These are phyloP conservation scores for Talaromyces sp. DNA, from an alignment of 2,329 filamentous ascomycete species.

Conservation along the genomic window DNA sequence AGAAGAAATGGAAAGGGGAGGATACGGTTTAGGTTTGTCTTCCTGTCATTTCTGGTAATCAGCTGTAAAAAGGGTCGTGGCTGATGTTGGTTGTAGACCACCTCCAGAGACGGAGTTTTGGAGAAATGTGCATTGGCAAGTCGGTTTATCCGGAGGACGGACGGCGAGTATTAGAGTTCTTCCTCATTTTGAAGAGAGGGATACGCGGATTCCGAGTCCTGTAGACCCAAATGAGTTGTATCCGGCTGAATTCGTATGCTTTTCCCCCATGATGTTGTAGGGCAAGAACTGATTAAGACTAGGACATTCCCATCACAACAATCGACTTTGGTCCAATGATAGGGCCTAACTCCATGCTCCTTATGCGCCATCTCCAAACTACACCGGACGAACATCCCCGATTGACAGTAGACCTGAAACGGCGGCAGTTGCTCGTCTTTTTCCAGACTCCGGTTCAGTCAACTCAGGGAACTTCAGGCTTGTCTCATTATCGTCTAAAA, in stretches of 20 bases:
- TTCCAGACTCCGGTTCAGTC: conserved; percentile 37
- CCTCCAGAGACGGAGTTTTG: conserved; percentile 55
- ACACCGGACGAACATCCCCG: conserved; percentile 25
- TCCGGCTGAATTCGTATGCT: conserved; percentile 37
- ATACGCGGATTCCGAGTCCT: conserved; percentile 32
- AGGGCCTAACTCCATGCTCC: conserved; percentile 55
- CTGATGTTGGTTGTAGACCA: conserved; percentile 36
- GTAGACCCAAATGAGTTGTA: conserved; percentile 31
- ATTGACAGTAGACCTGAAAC: conserved; percentile 43
- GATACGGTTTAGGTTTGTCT: conserved; percentile 51
- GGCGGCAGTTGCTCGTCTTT: conserved; percentile 45
- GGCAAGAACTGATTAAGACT: background rate
- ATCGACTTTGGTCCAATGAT: conserved; percentile 63
- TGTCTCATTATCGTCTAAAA: conserved; percentile 39
- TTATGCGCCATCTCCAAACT: conserved; percentile 50
- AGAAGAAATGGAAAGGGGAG: conserved; percentile 42
- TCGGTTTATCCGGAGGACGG: conserved; percentile 29
- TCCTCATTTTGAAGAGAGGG: conserved; percentile 25
- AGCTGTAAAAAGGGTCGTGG: background rate
- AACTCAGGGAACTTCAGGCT: background rate
- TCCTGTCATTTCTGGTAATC: conserved; percentile 20
- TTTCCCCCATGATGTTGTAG: background rate
- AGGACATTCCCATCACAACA: conserved; percentile 44
- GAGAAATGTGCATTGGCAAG: conserved; percentile 30
- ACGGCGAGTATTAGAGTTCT: conserved; percentile 19